Evolutionary conservation across 139 green algal species (phyloP).

Genomic region (Chlorella vulgaris): DNA sequence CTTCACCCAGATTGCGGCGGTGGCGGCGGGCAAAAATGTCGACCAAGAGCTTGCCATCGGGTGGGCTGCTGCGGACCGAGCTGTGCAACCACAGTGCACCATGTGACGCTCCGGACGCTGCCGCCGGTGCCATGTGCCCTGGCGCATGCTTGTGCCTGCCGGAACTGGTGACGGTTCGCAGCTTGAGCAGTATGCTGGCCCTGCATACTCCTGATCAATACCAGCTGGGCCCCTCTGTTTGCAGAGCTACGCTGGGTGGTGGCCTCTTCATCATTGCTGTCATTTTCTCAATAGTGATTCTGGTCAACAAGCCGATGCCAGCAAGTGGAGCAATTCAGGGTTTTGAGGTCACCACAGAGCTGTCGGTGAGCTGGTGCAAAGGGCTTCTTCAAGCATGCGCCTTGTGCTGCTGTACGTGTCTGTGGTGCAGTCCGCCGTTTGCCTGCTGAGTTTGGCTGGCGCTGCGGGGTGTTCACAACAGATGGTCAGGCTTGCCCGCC

Average conservation of each 20-base stretch:
- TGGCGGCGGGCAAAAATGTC: constrained; percentile 29
- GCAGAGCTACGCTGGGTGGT: constrained; percentile 38
- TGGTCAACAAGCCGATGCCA: constrained; percentile 6
- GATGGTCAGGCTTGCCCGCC: too few species aligned
- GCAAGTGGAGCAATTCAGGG: not conserved
- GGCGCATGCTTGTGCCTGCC: not conserved
- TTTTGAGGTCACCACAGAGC: not conserved
- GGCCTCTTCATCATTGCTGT: constrained; percentile 58
- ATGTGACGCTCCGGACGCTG: not conserved
- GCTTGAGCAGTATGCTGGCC: not conserved
- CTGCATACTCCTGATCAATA: not conserved
- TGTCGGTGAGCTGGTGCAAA: not conserved
- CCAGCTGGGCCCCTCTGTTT: not conserved
- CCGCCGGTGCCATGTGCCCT: not conserved
- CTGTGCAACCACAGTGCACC: too few species aligned
- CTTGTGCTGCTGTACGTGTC: too few species aligned
- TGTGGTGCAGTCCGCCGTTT: too few species aligned
- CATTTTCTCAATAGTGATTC: constrained; percentile 46
- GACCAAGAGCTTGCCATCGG: constrained; percentile 36
- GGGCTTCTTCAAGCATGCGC: not conserved
- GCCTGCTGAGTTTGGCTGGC: too few species aligned
- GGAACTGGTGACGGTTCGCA: not conserved
- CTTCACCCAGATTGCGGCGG: constrained; percentile 57
- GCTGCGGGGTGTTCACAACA: too few species aligned
- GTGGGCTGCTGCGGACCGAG: not conserved